These are phyloP conservation scores for Talaromyces stipitatus DNA, from an alignment of 495 filamentous ascomycete genomes.

Conservation along the genomic window DNA sequence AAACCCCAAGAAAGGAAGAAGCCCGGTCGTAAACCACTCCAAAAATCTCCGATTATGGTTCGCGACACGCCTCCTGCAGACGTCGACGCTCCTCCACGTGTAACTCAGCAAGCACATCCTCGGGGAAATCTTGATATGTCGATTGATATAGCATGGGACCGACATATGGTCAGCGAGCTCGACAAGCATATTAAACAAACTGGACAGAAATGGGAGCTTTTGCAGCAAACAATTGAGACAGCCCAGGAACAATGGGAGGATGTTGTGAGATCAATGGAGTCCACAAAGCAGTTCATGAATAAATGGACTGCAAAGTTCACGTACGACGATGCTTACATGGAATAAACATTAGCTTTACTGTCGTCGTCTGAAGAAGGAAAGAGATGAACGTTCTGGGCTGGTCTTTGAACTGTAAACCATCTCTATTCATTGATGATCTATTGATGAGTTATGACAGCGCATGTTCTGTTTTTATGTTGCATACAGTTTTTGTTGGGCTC, in stretches of 20 bases:
- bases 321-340: neutral
- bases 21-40: neutral
- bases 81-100: neutral
- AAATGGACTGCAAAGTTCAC: neutral
- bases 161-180: neutral
- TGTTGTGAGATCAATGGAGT: neutral
- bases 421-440: neutral
- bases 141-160: neutral
- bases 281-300: neutral
- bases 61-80: neutral
- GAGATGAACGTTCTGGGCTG: neutral
- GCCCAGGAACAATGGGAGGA: neutral
- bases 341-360: neutral
- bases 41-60: neutral
- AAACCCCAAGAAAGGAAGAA: neutral
- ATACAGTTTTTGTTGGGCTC: neutral
- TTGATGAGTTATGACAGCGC: neutral
- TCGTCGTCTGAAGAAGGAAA: neutral
- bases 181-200: neutral
- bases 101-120: neutral
- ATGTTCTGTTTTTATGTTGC: neutral
- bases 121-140: neutral
- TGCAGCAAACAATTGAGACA: neutral
- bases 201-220: neutral
- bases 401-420: neutral